A percentile compares a stretch with the other conserved stretches of the same genome.
Evolutionary conservation across 2,329 filamentous ascomycete genomes (phyloP).

Genomic region (Incumbomyces delicatus): DNA sequence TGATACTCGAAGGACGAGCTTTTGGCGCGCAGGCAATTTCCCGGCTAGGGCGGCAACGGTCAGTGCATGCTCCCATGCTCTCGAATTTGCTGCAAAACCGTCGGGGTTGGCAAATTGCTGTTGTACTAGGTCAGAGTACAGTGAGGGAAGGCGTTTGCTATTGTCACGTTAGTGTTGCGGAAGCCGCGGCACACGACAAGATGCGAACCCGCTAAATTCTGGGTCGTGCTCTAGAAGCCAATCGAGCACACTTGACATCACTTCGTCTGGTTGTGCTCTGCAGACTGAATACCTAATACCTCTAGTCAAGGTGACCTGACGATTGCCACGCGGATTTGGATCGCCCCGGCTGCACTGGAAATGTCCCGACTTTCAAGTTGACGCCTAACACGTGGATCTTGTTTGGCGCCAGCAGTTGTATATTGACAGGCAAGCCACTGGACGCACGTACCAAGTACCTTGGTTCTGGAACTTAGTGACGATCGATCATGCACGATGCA

Average conservation of each 20-base stretch:
- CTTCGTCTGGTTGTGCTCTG: not conserved
- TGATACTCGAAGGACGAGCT: slow-evolving; percentile 42
- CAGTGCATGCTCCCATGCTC: slow-evolving; percentile 68
- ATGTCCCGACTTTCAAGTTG: too few relatives aligned
- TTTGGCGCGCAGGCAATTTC: slow-evolving; percentile 37
- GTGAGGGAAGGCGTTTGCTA: slow-evolving; percentile 68
- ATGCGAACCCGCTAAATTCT: slow-evolving; percentile 18
- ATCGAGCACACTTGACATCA: slow-evolving; percentile 15
- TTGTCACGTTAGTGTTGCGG: slow-evolving; percentile 13
- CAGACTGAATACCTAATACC: too few relatives aligned
- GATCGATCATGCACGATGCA: too few relatives aligned
- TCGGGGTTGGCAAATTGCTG: slow-evolving; percentile 72
- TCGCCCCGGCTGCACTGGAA: too few relatives aligned
- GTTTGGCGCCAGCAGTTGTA: too few relatives aligned
- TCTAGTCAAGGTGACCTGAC: too few relatives aligned
- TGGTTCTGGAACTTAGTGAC: too few relatives aligned
- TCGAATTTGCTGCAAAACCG: slow-evolving; percentile 69
- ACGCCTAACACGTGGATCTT: too few relatives aligned
- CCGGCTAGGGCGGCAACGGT: slow-evolving; percentile 59
- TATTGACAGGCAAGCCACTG: too few relatives aligned
- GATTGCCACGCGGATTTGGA: too few relatives aligned
- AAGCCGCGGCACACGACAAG: not conserved
- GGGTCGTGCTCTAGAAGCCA: slow-evolving; percentile 21
- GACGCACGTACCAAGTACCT: too few relatives aligned
- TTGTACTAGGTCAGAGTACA: slow-evolving; percentile 76